These are phyloP conservation scores for Helenozyma rhizophorensis DNA, from an alignment of 805 yeast species.

Conservation along the genomic window DNA sequence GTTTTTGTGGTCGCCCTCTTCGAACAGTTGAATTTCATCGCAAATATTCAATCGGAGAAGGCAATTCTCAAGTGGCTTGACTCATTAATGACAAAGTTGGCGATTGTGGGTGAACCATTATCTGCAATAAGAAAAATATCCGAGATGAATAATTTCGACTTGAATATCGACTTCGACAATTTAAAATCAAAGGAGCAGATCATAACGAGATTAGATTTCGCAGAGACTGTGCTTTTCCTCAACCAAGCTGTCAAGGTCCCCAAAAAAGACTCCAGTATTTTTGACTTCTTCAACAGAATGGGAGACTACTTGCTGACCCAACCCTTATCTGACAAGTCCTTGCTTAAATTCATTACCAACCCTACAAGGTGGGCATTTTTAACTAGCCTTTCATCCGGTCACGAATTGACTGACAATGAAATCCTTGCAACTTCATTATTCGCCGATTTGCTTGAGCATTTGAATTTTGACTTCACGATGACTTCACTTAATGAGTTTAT, in stretches of 20 bases:
- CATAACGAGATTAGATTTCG: slow-evolving; percentile 43
- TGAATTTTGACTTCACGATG: slow-evolving; percentile 10
- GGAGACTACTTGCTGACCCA: slow-evolving; percentile 33
- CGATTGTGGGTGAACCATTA: slow-evolving; percentile 57
- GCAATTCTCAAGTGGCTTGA: slow-evolving; percentile 45
- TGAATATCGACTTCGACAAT: slow-evolving; percentile 1
- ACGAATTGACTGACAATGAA: slow-evolving; percentile 16
- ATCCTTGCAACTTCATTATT: slow-evolving; percentile 26
- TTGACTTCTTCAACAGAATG: slow-evolving; percentile 39
- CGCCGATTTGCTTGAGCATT: slow-evolving; percentile 33
- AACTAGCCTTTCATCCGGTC: slow-evolving; percentile 1
- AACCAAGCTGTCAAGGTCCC: slow-evolving; percentile 25
- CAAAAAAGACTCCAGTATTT: slow-evolving; percentile 17
- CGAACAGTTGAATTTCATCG: slow-evolving; percentile 66
- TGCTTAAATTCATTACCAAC: slow-evolving; percentile 13
- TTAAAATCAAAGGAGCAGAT: slow-evolving; percentile 4
- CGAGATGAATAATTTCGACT: slow-evolving; percentile 4
- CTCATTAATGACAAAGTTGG: slow-evolving; percentile 42
- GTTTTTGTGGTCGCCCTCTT: slow-evolving; percentile 36
- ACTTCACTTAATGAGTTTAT: slow-evolving; percentile 12
- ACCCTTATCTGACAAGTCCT: slow-evolving; percentile 6
- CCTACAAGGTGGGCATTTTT: slow-evolving; percentile 20
- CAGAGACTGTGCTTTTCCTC: slow-evolving; percentile 41
- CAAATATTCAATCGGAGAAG: slow-evolving; percentile 17
- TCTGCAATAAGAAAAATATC: slow-evolving; percentile 17